These are phyloP conservation scores for Dictyostelium discoideum DNA, from an alignment of 78 protist species.

Conservation along the genomic window dicty_2.7 NC_007090.3:4237501-4238000, in stretches of 20 bases:
- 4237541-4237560: constrained; percentile 85
- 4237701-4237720: constrained; percentile 55
- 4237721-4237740: constrained; percentile 64
- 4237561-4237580: constrained; percentile 86
- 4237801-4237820: constrained; percentile 81
- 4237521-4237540: constrained; percentile 49
- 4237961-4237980: constrained; percentile 72
- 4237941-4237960: constrained; percentile 58
- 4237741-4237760: constrained; percentile 68
- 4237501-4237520: constrained; percentile 74
- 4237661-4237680: constrained; percentile 54
- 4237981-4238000: constrained; percentile 56
- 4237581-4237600: constrained; percentile 75
- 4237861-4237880: constrained; percentile 67
- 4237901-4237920: constrained; percentile 38
- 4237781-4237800: constrained; percentile 80
- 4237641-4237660: constrained; percentile 81
- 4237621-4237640: constrained; percentile 69
- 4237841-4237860: constrained; percentile 61
- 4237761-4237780: constrained; percentile 66
- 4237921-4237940: constrained; percentile 82
- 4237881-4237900: constrained; percentile 70
- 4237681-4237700: constrained; percentile 32
- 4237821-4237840: constrained; percentile 20
- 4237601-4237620: constrained; percentile 63